Base-by-base conservation (phyloP, 768 basidiomycete genomes). In the Lactifluus subvellereus region DNA sequence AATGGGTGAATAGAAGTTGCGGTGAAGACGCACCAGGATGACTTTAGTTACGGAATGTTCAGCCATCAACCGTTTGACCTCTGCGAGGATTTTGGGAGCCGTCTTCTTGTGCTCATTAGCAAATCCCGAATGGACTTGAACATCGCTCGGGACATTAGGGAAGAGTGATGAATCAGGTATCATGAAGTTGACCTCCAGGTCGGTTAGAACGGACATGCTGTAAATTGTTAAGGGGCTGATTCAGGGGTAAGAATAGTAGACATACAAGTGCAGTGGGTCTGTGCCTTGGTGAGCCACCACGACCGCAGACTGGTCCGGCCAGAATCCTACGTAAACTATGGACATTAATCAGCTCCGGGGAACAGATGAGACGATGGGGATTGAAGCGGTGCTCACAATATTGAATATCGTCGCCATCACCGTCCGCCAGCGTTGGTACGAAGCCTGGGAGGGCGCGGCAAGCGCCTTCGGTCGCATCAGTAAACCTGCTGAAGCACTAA, bases 391-490 rank as follows among this genome's bases (percentile, higher is more conserved):
- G 65, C 75, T 59, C 65, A 83, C 83, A 84, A 33, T 75, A 76
- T 64, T 83, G 83, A 20, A 78, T 70, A 11, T 57, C 71, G 33
- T 78, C 70, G 6, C 81, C 82, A 66, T 84, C 77, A 0, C 84
- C 84, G 14, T 82, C 83, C 14, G 75, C 72, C 50, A 71, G 38
- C 22, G 77, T 75, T 4, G 75, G 70, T 61, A 77, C 68, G 67
- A 82, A 81, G 4, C 72, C 78, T 3, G 78, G 69, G 22, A 76
- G 66, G 20, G 78, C 77, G 14, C 68, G 62, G 67, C 80, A 82
- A 16, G 80, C 79, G 62, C 71, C 79, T 77, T 58, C 22, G 1
- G 43, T 3, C 7, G 57, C 4, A 40, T 18, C 35, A n/a, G 27
- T 52, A n/a, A 48, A 50, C 58, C 6, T 22, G 61, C 40, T 54